Evolutionary conservation across 1,284 basidiomycete species (phyloP).

Genomic region (Naganishia sp.): DNA sequence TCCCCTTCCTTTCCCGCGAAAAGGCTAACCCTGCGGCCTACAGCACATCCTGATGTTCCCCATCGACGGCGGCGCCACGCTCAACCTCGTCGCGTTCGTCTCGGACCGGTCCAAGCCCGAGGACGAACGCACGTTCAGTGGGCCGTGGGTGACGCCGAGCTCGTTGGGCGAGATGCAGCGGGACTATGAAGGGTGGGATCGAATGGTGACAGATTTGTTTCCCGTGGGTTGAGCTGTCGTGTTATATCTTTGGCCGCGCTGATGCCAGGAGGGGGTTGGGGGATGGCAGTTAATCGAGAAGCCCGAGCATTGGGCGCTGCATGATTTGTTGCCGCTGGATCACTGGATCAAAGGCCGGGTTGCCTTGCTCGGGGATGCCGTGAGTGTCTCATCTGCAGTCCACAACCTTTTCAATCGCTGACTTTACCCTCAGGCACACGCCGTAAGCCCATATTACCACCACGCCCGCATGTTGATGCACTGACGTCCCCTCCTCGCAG

Average conservation of each 20-base stretch:
- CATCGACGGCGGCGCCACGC: conserved; percentile 50
- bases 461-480: neutral
- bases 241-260: neutral
- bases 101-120: conserved; percentile 56
- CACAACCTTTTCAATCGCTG: neutral
- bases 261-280: neutral
- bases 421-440: conserved; percentile 5
- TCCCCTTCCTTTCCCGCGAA: too few relatives aligned
- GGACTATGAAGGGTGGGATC: conserved; percentile 24
- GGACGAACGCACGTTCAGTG: conserved; percentile 46
- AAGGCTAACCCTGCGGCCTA: neutral
- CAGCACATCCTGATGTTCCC: conserved; percentile 62
- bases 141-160: conserved; percentile 58
- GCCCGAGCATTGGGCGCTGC: conserved; percentile 59
- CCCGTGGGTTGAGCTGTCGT: conserved; percentile 2
- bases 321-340: conserved; percentile 59
- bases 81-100: conserved; percentile 61
- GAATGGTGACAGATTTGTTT: conserved; percentile 19
- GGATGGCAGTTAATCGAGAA: conserved; percentile 15
- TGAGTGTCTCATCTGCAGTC: neutral
- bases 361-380: conserved; percentile 61
- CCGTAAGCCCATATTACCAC: neutral
- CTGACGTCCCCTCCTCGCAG: neutral
- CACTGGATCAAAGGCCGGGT: conserved; percentile 59
- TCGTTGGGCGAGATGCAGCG: conserved; percentile 14